phyloP scores from a whole-genome alignment of 257 asterid species.

The Solanum appendiculatum region DNA sequence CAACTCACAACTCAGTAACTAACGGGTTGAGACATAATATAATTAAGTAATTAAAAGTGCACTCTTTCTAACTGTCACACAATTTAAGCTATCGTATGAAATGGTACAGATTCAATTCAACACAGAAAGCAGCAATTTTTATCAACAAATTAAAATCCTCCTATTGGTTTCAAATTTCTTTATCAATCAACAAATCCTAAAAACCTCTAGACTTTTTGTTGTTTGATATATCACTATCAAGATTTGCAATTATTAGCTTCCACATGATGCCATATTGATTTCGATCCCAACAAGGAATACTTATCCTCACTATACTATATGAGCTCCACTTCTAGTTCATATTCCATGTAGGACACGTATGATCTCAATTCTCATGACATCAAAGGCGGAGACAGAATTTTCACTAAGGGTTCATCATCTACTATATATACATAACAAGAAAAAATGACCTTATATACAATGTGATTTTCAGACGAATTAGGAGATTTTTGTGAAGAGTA shows the following conservation, averaged over 20 bases:
- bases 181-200: neutral
- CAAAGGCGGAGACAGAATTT: neutral
- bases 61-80: neutral
- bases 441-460: neutral
- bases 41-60: neutral
- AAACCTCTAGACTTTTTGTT: too few species aligned
- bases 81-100: neutral
- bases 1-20: neutral
- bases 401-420: neutral
- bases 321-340: neutral
- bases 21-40: neutral
- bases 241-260: too few species aligned
- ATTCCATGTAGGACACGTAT: neutral
- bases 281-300: too few species aligned
- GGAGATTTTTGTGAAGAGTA: neutral
- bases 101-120: neutral
- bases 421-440: neutral
- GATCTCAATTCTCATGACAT: neutral
- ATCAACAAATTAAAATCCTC: neutral
- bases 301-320: too few species aligned
- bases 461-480: neutral
- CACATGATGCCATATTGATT: too few species aligned
- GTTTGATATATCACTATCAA: too few species aligned
- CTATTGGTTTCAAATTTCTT: neutral
- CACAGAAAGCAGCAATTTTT: neutral